Evolutionary conservation across 768 basidiomycete species (phyloP).

Genomic region (Lactarius psammicola): DNA sequence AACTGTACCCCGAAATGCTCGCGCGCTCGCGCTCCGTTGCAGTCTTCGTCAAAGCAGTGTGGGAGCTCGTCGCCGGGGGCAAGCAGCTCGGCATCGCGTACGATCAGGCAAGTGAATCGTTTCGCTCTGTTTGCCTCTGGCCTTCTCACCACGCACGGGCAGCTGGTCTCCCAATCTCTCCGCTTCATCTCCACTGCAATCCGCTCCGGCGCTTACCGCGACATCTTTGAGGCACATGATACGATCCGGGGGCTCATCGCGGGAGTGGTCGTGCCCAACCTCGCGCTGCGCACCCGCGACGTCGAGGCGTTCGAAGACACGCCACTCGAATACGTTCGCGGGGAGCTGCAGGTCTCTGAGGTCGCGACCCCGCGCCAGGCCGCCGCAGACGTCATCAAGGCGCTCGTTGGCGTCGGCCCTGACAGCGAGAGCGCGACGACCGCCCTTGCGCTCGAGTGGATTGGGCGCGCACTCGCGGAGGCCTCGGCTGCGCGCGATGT

Average conservation of each 20-base stretch:
- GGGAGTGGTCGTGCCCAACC: conserved; percentile 93
- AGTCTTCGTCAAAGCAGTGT: conserved; percentile 83
- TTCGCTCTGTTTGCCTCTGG: conserved; percentile 27
- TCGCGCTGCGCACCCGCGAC: conserved; percentile 82
- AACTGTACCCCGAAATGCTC: conserved; percentile 78
- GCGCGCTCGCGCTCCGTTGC: conserved; percentile 60
- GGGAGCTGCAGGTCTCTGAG: conserved; percentile 51
- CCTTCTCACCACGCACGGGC: background rate
- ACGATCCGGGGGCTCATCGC: conserved; percentile 82
- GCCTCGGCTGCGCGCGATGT: conserved; percentile 56
- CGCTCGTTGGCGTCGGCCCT: conserved; percentile 76
- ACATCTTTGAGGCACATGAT: conserved; percentile 76
- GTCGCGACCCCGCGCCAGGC: conserved; percentile 86
- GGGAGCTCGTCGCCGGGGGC: conserved; percentile 78
- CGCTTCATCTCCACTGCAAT: conserved; percentile 92
- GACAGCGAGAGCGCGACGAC: conserved; percentile 73
- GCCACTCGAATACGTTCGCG: conserved; percentile 82
- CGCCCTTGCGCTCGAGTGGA: conserved; percentile 82
- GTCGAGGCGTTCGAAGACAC: conserved; percentile 97
- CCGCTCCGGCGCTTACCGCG: conserved; percentile 78
- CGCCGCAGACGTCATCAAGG: conserved; percentile 93
- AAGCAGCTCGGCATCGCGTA: conserved; percentile 68
- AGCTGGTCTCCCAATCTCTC: conserved; percentile 89
- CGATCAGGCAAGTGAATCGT: conserved; percentile 53
- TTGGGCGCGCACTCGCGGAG: conserved; percentile 65